Conservation (phyloP, 163 green algal genomes). For the Scenedesmus sp. region DNA sequence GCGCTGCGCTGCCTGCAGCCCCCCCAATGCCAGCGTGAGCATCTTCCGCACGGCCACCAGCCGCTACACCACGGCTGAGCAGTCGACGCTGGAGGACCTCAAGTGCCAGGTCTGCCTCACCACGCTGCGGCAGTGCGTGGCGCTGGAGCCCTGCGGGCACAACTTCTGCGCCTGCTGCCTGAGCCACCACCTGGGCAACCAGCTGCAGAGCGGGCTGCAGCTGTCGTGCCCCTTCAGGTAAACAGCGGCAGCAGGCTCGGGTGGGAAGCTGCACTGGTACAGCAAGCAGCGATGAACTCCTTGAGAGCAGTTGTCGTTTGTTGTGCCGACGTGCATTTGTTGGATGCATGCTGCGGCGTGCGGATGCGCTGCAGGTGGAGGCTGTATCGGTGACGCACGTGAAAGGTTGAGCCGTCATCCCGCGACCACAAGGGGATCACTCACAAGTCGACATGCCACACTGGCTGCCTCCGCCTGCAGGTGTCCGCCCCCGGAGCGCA, state of each 20-base stretch:
- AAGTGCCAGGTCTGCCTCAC: slow-evolving; percentile 80
- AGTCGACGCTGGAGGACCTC: slow-evolving; percentile 76
- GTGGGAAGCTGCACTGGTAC: no score
- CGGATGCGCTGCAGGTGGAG: background rate
- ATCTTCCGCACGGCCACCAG: slow-evolving; percentile 66
- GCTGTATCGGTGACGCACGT: background rate
- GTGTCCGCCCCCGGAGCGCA: slow-evolving; percentile 66
- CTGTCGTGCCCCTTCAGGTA: slow-evolving; percentile 74
- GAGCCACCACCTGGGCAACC: slow-evolving; percentile 71
- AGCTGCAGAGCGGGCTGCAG: slow-evolving; percentile 68
- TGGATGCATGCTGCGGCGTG: background rate
- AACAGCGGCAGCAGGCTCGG: background rate
- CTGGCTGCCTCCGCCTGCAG: slow-evolving; percentile 47
- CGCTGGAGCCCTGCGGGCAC: slow-evolving; percentile 80
- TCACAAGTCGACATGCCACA: no score
- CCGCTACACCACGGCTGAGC: slow-evolving; percentile 73
- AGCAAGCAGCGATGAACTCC: no score
- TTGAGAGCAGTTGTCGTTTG: no score
- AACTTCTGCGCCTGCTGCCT: slow-evolving; percentile 80
- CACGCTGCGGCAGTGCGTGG: slow-evolving; percentile 64
- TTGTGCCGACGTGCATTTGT: no score
- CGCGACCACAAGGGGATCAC: no score
- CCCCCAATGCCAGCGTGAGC: background rate
- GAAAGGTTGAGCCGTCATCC: no score
- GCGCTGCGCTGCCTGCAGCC: background rate